Evolutionary conservation across 2,329 filamentous ascomycete genomes (phyloP).

Genomic region (Zymoseptoria tritici): DNA sequence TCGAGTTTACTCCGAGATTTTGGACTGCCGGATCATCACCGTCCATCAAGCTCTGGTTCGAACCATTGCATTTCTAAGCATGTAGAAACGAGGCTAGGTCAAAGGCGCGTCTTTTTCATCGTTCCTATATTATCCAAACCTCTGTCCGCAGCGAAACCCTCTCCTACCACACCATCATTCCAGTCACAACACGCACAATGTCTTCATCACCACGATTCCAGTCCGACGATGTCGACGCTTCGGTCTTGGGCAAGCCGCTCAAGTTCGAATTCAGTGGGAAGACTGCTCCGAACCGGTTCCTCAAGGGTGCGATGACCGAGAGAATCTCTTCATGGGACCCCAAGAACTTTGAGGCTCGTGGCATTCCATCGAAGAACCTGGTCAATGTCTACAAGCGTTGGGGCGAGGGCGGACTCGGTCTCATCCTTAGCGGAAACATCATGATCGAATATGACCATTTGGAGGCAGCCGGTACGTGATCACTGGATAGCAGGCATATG

Average conservation of each 20-base stretch:
- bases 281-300: constrained; percentile 56
- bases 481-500: no score
- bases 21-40: neutral
- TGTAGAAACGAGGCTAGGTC: neutral
- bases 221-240: constrained; percentile 34
- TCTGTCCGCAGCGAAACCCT: neutral
- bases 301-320: constrained; percentile 63
- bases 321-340: constrained; percentile 54
- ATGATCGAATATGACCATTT: constrained; percentile 54
- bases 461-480: no score
- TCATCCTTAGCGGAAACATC: constrained; percentile 57
- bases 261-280: constrained; percentile 43
- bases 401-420: constrained; percentile 51
- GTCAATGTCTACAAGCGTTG: constrained; percentile 54
- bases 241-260: constrained; percentile 38
- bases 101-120: neutral
- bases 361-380: constrained; percentile 46
- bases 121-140: neutral
- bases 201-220: constrained; percentile 33
- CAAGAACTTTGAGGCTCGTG: constrained; percentile 45
- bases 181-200: constrained; percentile 24
- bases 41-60: neutral
- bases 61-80: neutral
- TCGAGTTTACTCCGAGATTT: neutral
- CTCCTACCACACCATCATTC: neutral